Evolutionary conservation across 2,329 filamentous ascomycete species (phyloP).

Genomic region (Diaporthe sp.): DNA sequence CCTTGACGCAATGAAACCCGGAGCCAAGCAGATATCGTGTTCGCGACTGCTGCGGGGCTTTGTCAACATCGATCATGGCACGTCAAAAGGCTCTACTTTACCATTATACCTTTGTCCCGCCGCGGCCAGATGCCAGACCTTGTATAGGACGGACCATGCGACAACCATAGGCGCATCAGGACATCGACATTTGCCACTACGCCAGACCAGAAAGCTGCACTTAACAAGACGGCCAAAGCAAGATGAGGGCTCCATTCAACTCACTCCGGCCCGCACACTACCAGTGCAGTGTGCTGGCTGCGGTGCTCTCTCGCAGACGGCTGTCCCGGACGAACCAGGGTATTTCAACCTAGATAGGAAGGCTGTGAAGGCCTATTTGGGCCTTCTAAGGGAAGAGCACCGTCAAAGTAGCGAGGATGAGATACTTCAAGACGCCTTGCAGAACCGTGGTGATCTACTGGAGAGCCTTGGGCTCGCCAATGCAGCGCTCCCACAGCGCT

Average conservation of each 20-base stretch:
- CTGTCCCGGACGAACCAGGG: conserved; percentile 64
- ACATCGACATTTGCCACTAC: conserved; percentile 19
- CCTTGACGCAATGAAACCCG: conserved; percentile 32
- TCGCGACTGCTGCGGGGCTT: conserved; percentile 38
- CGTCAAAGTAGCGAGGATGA: conserved; percentile 55
- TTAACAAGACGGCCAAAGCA: not conserved
- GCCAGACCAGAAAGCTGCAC: conserved; percentile 23
- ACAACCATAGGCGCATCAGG: not conserved
- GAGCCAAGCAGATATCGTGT: conserved; percentile 35
- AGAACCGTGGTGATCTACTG: conserved; percentile 57
- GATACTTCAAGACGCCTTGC: conserved; percentile 61
- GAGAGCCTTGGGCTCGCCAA: conserved; percentile 60
- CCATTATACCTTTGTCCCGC: conserved; percentile 38
- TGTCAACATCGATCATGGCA: conserved; percentile 33
- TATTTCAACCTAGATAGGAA: conserved; percentile 68
- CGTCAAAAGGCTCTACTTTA: conserved; percentile 22
- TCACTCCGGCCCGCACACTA: conserved; percentile 48
- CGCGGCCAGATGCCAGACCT: conserved; percentile 30
- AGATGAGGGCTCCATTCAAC: not conserved
- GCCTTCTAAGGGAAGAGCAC: conserved; percentile 45
- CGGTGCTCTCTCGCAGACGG: conserved; percentile 73
- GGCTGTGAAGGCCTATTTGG: conserved; percentile 63
- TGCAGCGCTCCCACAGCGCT: conserved; percentile 41
- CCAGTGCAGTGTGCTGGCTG: conserved; percentile 74
- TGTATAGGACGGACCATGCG: not conserved